Base-by-base conservation (phyloP, 2,329 filamentous ascomycete genomes). In the Teratosphaeriaceae sp. region DNA sequence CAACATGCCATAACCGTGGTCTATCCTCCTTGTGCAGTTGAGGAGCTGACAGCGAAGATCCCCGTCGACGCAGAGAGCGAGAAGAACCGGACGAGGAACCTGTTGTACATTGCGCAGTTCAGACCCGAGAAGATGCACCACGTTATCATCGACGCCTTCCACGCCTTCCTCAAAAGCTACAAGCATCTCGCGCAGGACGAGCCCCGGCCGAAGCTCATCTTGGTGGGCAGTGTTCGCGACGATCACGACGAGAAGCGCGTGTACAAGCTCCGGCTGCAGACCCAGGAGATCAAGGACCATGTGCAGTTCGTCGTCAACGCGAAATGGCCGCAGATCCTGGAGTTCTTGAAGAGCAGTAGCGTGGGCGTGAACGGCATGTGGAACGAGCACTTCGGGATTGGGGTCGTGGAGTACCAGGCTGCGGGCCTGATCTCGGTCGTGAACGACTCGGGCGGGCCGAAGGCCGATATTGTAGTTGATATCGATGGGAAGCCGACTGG, bases 381-480 rank as follows among this genome's bases (percentile, higher is more conserved):
- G 90, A 97, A 96, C 63, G 92, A 98, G 69, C 92, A 98, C 65
- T 98, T 98, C 62, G 92, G 92, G 18, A 98, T 98, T 46, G 92
- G 92, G 1, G 89, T 97, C 13, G 92, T 98, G 30, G 92, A 98
- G 70, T 98, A 97, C 61, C 89, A 97, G 62, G 92, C 92, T 3
- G 92, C 92, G 0, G 92, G 92, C 1, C 71, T 98, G 45, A 88
- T 98, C 44, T 82, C 84, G 4, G 89, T 98, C 0, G 92, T 97
- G 7, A 92, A 98, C 58, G 75, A 96, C 64, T 92, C 85, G 39
- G 92, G 90, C 7, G 92, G 92, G 0, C 92, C 92, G 2, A 95
- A 92, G 66, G 67, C 88, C 49, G 92, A 98, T 61, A 98, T 98
- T 53, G 90, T 97, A 13, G 78, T 88, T 8, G 75, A 85, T 9